These are phyloP conservation scores for Euphorbia lathyris DNA, from an alignment of 345 rosid species.

Conservation along the genomic window DNA sequence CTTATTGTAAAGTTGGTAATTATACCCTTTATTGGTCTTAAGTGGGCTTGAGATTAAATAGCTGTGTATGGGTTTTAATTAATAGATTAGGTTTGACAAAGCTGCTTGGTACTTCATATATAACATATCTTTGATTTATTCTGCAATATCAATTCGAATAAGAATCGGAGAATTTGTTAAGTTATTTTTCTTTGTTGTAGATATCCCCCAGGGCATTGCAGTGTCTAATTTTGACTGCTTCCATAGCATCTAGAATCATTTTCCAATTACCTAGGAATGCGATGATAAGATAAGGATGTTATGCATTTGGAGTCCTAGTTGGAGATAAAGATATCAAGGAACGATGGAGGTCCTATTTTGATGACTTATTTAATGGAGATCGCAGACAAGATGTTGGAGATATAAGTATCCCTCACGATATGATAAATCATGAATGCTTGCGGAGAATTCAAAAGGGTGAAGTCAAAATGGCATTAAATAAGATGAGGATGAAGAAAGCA, in stretches of 20 bases:
- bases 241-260: conserved; percentile 1
- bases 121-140: conserved; percentile 14
- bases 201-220: neutral
- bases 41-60: conserved; percentile 9
- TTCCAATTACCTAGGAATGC: conserved; percentile 10
- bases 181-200: neutral
- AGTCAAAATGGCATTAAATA: too few species aligned
- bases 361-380: too few species aligned
- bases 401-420: too few species aligned
- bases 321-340: too few species aligned
- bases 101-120: neutral
- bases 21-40: neutral
- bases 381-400: too few species aligned
- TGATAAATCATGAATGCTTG: too few species aligned
- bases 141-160: neutral
- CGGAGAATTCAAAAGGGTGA: too few species aligned
- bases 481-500: too few species aligned
- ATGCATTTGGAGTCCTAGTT: too few species aligned
- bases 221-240: neutral
- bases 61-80: neutral
- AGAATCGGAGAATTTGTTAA: conserved; percentile 8
- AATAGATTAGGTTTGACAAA: neutral
- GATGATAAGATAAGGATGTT: neutral
- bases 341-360: too few species aligned
- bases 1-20: neutral